Evolutionary conservation across 1,284 basidiomycete genomes (phyloP), one percentile per base, ranked within the genome.

Genomic region (Ganoderma lucidum): DNA sequence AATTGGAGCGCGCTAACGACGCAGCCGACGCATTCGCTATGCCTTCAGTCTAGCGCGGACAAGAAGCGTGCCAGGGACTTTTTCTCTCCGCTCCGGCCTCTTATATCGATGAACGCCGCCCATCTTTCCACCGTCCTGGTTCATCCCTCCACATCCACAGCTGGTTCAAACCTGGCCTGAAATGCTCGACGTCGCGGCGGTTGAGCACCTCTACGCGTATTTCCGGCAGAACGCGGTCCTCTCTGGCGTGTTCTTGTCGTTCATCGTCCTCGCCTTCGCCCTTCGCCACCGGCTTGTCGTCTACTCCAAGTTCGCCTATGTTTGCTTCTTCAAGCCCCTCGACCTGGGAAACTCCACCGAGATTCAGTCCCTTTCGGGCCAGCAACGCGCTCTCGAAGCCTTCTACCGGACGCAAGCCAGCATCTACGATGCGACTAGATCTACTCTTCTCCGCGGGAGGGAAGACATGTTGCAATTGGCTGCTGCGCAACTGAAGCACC

Each of bases 381-480:
- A 74, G 66, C 73, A 74, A 48, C 71, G 67, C 1, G 73, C 73
- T 3, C 66, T 74, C 56, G 73, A 74, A 51, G 70, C 71, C 53
- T 74, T 74, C 60, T 74, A 74, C 67, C 70, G 71, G 19, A 74
- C 71, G 0, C 73, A 74, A 59, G 73, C 73, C 14, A 71, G 66
- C 53, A 70, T 74, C 2, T 74, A 74, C 58, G 73, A 74, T 53
- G 63, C 68, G 23, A 74, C 73, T 23, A 65, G 73, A 28, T 68
- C 66, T 19, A 66, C 64, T 17, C 67, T 74, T 19, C 71, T 74
- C 2, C 62, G 67, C 63, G 73, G 71, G 39, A 59, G 73, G 10
- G 73, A 74, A 55, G 73, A 74, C 15, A 74, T 74, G 73, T 68
- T 74, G 3, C 73, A 71, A 65, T 72, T 74, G 56, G 71, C 71